Evolutionary conservation across 2,329 filamentous ascomycete genomes (phyloP).

Genomic region (Paraconiothyrium sp.): DNA sequence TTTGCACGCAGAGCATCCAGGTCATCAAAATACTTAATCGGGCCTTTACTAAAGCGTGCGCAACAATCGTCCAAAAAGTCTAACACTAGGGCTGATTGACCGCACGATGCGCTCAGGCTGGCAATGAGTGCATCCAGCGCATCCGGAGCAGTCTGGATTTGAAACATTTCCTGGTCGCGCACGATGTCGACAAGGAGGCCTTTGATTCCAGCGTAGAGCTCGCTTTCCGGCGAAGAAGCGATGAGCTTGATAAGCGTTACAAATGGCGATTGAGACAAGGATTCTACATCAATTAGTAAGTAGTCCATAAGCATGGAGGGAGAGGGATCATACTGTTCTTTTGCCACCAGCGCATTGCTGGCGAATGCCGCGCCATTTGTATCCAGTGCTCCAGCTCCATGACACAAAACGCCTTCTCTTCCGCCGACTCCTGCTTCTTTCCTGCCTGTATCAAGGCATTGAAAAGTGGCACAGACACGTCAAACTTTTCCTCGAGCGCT

Average conservation of each 20-base stretch:
- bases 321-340: conserved; percentile 62
- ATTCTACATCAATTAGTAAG: conserved; percentile 54
- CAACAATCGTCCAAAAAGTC: conserved; percentile 85
- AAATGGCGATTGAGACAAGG: conserved; percentile 73
- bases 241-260: conserved; percentile 73
- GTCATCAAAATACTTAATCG: conserved; percentile 84
- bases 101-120: conserved; percentile 56
- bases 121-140: conserved; percentile 59
- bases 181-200: conserved; percentile 69
- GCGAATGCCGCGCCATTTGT: conserved; percentile 80
- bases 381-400: conserved; percentile 85
- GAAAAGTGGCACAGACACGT: conserved; percentile 81
- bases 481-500: conserved; percentile 85
- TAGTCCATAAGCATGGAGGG: background rate
- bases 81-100: conserved; percentile 60
- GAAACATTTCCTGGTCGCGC: conserved; percentile 73
- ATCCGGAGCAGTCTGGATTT: conserved; percentile 52
- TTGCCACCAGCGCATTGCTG: conserved; percentile 90
- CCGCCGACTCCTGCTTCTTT: conserved; percentile 44
- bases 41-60: conserved; percentile 76
- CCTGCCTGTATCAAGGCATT: conserved; percentile 72
- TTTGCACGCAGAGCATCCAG: conserved; percentile 61
- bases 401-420: conserved; percentile 66
- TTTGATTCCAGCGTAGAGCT: conserved; percentile 63
- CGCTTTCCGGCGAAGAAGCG: conserved; percentile 58